Evolutionary conservation across 495 filamentous ascomycete species (phyloP).

Genomic region (Xylaria longipes): DNA sequence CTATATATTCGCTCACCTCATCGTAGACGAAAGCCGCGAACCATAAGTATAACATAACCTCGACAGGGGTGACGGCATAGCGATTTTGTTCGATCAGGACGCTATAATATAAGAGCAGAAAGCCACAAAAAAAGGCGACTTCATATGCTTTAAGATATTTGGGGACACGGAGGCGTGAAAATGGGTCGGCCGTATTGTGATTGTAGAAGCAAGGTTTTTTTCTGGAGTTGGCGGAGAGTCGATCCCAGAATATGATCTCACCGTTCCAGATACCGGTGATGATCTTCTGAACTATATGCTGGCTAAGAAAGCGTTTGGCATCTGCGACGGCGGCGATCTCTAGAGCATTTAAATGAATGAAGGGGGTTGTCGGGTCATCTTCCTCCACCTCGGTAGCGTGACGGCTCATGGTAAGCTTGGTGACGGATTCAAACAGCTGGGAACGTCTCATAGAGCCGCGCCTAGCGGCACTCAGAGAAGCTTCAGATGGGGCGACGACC

Average conservation of each 20-base stretch:
- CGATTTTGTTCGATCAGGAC: slow-evolving; percentile 70
- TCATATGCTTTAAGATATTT: slow-evolving; percentile 91
- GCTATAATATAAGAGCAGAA: slow-evolving; percentile 82
- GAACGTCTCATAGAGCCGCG: slow-evolving; percentile 39
- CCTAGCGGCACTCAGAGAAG: slow-evolving; percentile 31
- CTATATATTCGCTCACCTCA: slow-evolving; percentile 80
- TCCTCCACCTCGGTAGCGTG: slow-evolving; percentile 45
- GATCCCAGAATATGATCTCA: slow-evolving; percentile 92
- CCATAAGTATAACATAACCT: slow-evolving; percentile 67
- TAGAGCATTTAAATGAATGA: slow-evolving; percentile 80
- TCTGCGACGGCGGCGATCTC: slow-evolving; percentile 90
- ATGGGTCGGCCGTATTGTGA: slow-evolving; percentile 75
- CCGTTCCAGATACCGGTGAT: slow-evolving; percentile 91
- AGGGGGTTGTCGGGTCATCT: slow-evolving; percentile 67
- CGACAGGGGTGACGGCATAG: slow-evolving; percentile 54
- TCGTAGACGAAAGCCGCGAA: slow-evolving; percentile 89
- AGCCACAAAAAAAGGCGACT: slow-evolving; percentile 82
- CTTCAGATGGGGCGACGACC: slow-evolving; percentile 22
- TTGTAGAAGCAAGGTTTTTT: slow-evolving; percentile 88
- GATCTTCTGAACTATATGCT: slow-evolving; percentile 83
- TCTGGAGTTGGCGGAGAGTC: slow-evolving; percentile 71
- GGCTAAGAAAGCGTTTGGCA: slow-evolving; percentile 89
- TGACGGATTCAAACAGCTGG: slow-evolving; percentile 52
- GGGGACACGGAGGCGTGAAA: slow-evolving; percentile 85
- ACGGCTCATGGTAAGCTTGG: slow-evolving; percentile 54